Conservation (phyloP, 1,284 basidiomycete genomes). For the Tilletiaria anomala region DNA sequence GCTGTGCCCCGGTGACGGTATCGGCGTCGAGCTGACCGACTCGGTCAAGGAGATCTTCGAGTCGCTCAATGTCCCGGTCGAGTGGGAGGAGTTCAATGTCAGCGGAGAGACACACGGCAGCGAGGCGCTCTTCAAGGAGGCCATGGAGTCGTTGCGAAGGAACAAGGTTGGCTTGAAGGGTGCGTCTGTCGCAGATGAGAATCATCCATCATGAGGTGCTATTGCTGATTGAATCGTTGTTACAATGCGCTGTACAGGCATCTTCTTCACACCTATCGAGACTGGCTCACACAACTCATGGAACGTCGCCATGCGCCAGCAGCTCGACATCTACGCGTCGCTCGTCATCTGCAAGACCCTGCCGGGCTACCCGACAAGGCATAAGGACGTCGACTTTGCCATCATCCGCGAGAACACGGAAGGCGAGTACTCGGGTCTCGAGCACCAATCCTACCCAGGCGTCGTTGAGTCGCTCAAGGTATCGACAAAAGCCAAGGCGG, state of each 20-base stretch:
- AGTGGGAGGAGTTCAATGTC: constrained; percentile 98
- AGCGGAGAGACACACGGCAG: constrained; percentile 82
- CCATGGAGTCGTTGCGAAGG: constrained; percentile 87
- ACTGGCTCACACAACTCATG: constrained; percentile 93
- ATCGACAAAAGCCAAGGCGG: constrained; percentile 84
- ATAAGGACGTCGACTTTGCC: constrained; percentile 92
- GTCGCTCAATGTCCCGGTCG: constrained; percentile 90
- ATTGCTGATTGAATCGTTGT: not conserved
- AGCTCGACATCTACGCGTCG: constrained; percentile 97
- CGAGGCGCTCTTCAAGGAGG: constrained; percentile 89
- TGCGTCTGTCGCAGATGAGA: constrained; percentile 40
- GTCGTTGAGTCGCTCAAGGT: constrained; percentile 98
- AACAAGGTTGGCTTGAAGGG: constrained; percentile 98
- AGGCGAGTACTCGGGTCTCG: constrained; percentile 97
- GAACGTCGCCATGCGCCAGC: constrained; percentile 99
- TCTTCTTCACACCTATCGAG: constrained; percentile 95
- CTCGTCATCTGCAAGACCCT: constrained; percentile 96
- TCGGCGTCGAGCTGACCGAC: constrained; percentile 65
- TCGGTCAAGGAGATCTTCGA: constrained; percentile 99
- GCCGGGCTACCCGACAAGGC: constrained; percentile 89
- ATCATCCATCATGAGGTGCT: not conserved
- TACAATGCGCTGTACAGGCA: constrained; percentile 52
- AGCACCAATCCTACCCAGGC: constrained; percentile 94
- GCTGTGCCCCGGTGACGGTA: constrained; percentile 59
- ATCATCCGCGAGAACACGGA: constrained; percentile 99